A percentile compares a stretch with the other conserved stretches of the same genome.
These are phyloP conservation scores for Chlorella sp. DNA, from an alignment of 139 green algal species.

Conservation along the genomic window DNA sequence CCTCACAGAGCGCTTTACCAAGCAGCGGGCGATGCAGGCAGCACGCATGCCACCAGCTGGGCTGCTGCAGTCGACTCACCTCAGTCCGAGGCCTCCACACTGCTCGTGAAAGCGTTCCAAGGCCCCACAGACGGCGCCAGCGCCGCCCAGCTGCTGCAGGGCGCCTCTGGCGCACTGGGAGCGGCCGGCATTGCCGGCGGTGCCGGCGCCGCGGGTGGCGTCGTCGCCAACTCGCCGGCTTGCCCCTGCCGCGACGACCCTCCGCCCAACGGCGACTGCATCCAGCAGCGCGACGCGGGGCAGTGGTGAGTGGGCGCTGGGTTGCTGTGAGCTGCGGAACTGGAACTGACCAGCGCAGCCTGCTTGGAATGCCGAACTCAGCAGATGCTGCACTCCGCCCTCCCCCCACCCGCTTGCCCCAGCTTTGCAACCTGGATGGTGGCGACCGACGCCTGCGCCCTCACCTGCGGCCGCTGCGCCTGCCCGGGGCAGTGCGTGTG, in stretches of 20 bases:
- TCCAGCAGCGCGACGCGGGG: constrained; percentile 1
- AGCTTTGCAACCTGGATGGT: constrained; percentile 17
- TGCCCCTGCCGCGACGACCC: constrained; percentile 4
- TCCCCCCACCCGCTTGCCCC: background rate
- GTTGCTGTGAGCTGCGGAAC: no score
- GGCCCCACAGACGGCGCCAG: background rate
- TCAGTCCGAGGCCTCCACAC: no score
- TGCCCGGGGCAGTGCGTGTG: constrained; percentile 16
- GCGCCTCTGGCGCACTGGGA: no score
- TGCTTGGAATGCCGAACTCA: no score
- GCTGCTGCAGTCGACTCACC: no score
- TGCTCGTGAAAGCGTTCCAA: background rate
- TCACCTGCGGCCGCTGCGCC: constrained; percentile 13
- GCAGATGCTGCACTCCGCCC: no score
- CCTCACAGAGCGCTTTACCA: no score
- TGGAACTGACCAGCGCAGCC: no score
- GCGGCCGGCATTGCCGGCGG: background rate
- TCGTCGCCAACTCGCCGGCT: background rate
- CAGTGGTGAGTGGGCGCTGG: background rate
- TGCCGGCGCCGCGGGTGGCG: no score
- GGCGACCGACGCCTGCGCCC: background rate
- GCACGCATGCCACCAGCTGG: no score
- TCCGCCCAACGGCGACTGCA: background rate
- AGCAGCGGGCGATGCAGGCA: no score
- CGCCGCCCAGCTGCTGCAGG: background rate